Base-by-base conservation (phyloP, 768 basidiomycete species). In the Lactarius hengduanensis region DNA sequence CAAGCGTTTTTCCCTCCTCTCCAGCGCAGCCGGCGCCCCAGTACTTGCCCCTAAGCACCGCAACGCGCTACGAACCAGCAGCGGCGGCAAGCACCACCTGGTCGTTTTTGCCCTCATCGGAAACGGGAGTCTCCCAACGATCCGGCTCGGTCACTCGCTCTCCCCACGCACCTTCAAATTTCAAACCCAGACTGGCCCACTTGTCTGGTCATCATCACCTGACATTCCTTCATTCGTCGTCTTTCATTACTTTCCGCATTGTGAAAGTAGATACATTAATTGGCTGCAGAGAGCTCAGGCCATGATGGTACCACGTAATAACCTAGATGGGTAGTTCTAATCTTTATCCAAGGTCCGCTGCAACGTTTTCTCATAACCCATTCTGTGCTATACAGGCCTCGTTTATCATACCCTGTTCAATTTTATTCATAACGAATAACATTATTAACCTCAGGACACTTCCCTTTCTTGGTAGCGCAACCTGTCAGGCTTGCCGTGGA, bases 1-100 rank as follows among this genome's bases (percentile, higher is more conserved):
- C 54, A 9, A 20, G 3, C 22, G 5, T 9, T 30, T 50, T 10
- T 20, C 36, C 54, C 32, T 26, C 6, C 34, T 41, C 26, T 22
- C 53, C 16, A 20, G 58, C 61, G 53, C 36, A 57, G 62, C 62
- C 55, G 56, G 41, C n/a, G 22, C 2, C 62, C 61, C 40, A 62
- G 61, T 28, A 26, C n/a, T 38, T 18, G 59, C 28, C 32, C 20
- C 32, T 32, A 18, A 56, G 55, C 55, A n/a, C 55, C 3, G 32
- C 30, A 30, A 9, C 20, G 55, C 28, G 22, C 60, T 13, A n/a
- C 47, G 30, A 47, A 50, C 47, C 22, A n/a, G 54, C 54, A 16
- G 54, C 30, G 54, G 54, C 16, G 28, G 54, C 28, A 55, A 55
- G 30, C 28, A 32, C 15, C 8, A 56, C 22, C 22, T n/a, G 47